Evolutionary conservation across 2,329 filamentous ascomycete species (phyloP).

Genomic region (Aspergillus latus): DNA sequence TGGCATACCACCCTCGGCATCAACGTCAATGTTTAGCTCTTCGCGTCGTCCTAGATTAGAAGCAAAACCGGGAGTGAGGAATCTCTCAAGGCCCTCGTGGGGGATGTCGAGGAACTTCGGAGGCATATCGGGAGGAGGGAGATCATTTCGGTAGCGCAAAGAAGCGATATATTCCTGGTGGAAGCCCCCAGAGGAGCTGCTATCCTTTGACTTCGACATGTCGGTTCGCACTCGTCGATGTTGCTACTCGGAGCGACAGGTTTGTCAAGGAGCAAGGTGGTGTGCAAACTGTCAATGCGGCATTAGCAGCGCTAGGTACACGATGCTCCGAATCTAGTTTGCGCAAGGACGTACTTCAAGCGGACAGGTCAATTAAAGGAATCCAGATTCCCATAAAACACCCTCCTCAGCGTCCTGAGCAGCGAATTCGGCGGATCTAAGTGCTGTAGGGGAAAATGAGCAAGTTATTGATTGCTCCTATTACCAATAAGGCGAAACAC

Average conservation of each 20-base stretch:
- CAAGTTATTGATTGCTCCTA: slow-evolving; percentile 7
- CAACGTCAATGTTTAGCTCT: slow-evolving; percentile 91
- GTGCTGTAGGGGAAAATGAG: slow-evolving; percentile 10
- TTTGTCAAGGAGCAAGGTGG: slow-evolving; percentile 9
- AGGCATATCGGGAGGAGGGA: slow-evolving; percentile 89
- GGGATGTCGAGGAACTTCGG: slow-evolving; percentile 97
- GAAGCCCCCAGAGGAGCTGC: slow-evolving; percentile 47
- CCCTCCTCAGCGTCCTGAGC: slow-evolving; percentile 1
- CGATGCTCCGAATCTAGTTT: background rate
- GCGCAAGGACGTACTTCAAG: slow-evolving; percentile 14
- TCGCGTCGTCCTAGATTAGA: slow-evolving; percentile 87
- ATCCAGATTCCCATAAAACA: slow-evolving; percentile 11
- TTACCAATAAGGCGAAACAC: slow-evolving; percentile 7
- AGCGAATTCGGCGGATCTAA: slow-evolving; percentile 13
- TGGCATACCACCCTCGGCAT: slow-evolving; percentile 97
- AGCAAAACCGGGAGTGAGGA: slow-evolving; percentile 86
- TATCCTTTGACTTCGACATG: slow-evolving; percentile 45
- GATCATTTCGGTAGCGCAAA: slow-evolving; percentile 91
- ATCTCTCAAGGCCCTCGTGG: slow-evolving; percentile 86
- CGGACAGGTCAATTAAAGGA: slow-evolving; percentile 16
- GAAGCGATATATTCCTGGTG: slow-evolving; percentile 98
- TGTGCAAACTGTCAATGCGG: slow-evolving; percentile 11
- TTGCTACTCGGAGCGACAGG: background rate
- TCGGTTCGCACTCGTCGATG: background rate
- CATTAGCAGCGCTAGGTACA: slow-evolving; percentile 12